These are phyloP conservation scores for Cordyceps javanica DNA, from an alignment of 2,329 filamentous ascomycete species.

Conservation along the genomic window DNA sequence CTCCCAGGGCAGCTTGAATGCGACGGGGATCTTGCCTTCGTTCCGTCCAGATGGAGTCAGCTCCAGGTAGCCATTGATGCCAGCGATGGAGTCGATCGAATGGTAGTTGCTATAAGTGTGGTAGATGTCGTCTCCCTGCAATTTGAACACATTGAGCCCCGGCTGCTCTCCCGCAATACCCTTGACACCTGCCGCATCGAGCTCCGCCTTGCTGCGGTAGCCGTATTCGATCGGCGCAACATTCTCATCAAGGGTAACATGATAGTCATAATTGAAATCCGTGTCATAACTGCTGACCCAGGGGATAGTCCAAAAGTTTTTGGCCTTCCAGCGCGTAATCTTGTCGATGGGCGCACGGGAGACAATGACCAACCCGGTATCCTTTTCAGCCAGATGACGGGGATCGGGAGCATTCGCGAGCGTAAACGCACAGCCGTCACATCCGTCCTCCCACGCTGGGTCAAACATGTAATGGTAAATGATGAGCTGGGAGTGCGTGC, in stretches of 20 bases:
- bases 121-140: not conserved
- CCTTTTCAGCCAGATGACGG: constrained; percentile 24
- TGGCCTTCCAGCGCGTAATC: constrained; percentile 26
- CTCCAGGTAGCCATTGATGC: not conserved
- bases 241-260: constrained; percentile 21
- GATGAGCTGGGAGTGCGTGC: constrained; percentile 23
- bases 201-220: constrained; percentile 10
- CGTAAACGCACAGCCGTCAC: constrained; percentile 27
- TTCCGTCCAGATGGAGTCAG: not conserved
- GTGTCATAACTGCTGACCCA: constrained; percentile 25
- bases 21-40: not conserved
- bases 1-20: not conserved
- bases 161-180: constrained; percentile 20
- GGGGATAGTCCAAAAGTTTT: constrained; percentile 30
- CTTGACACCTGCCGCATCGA: constrained; percentile 18
- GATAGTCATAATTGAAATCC: constrained; percentile 29
- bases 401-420: constrained; percentile 29
- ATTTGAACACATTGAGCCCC: constrained; percentile 25
- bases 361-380: constrained; percentile 27
- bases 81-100: not conserved
- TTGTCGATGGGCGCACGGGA: constrained; percentile 27
- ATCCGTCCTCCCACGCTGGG: constrained; percentile 23
- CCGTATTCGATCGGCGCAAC: constrained; percentile 18
- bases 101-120: not conserved
- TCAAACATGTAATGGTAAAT: constrained; percentile 36